A percentile compares a stretch with the other conserved stretches of the same genome.
phyloP scores from a whole-genome alignment of 306 rosid genomes.

The Gillenia trifoliata region DNA sequence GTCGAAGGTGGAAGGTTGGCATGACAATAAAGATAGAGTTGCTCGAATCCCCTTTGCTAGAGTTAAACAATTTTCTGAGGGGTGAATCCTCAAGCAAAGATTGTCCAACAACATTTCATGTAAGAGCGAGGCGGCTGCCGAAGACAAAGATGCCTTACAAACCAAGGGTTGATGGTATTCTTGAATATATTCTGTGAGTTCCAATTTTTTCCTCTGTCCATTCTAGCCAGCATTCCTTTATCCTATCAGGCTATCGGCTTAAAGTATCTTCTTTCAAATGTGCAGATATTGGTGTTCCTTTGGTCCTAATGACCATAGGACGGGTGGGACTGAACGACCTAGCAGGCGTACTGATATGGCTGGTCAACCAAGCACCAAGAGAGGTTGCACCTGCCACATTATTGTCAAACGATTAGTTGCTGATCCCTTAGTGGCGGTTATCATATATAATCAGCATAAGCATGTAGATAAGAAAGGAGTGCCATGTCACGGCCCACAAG shows the following conservation, averaged over 20 bases:
- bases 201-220: not conserved
- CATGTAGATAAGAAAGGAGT: no score
- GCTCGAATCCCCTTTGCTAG: slow-evolving; percentile 87
- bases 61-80: slow-evolving; percentile 76
- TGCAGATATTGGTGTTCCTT: slow-evolving; percentile 95
- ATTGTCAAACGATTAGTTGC: slow-evolving; percentile 84
- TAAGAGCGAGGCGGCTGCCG: slow-evolving; percentile 74
- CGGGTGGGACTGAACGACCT: slow-evolving; percentile 75
- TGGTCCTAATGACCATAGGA: slow-evolving; percentile 92
- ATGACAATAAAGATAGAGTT: slow-evolving; percentile 73
- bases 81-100: slow-evolving; percentile 81
- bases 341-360: slow-evolving; percentile 69
- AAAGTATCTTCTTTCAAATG: slow-evolving; percentile 12
- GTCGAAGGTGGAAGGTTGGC: slow-evolving; percentile 96
- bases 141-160: slow-evolving; percentile 46
- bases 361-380: slow-evolving; percentile 83
- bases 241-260: not conserved
- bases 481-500: no score
- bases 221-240: not conserved
- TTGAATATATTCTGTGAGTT: slow-evolving; percentile 90
- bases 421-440: slow-evolving; percentile 68
- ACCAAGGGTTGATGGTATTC: slow-evolving; percentile 85
- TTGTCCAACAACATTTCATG: slow-evolving; percentile 84
- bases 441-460: slow-evolving; percentile 74
- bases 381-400: slow-evolving; percentile 92